Evolutionary conservation across 192 early-diverging fungal species (phyloP), one percentile per base, ranked within the genome.

Genomic region (Podila epigama): DNA sequence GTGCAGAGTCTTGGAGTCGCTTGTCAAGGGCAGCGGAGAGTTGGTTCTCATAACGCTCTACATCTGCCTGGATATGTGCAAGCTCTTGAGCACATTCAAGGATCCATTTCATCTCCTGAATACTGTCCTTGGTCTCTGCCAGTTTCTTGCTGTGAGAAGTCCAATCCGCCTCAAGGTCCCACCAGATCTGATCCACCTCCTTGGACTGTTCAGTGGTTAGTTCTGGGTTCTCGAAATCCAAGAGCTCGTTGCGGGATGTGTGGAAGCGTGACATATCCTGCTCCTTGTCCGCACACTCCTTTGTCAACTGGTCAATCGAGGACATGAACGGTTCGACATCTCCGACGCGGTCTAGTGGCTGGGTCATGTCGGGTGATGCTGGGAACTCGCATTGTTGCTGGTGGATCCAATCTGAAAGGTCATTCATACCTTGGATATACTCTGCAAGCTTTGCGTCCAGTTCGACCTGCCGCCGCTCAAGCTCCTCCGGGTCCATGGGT

Each of bases 41-140:
- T n/a, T 77, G 73, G 16, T 64, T 60, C 37, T 68, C 60, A 32
- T 68, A 77, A 27, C 66, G 37, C 29, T 77, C 55, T 25, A 77
- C 27, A 34, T 77, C 73, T n/a, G 36, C 50, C 20, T 68, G 53
- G 18, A 77, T 64, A 28, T 48, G 73, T 15, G 68, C 66, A 13
- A 77, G 58, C 32, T 77, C 73, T 18, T 77, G 73, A 1, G 66
- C 51, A 29, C 73, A 77, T 22, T 68, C 54, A n/a, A 77, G 53
- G 29, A 77, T 64, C 73, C 73, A 77, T n/a, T 68, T 35, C 34
- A 77, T 36, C 39, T 77, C 73, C 56, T 77, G 73, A 18, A 68
- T 20, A 12, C 54, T 36, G 34, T 52, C 41, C 28, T 59, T 77
- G 35, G 73, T 66, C 35, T 57, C 41, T 0, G 66, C n/a, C 3